These are phyloP conservation scores for Leccinum longicurvipes DNA, from an alignment of 768 basidiomycete species.

Conservation along the genomic window DNA sequence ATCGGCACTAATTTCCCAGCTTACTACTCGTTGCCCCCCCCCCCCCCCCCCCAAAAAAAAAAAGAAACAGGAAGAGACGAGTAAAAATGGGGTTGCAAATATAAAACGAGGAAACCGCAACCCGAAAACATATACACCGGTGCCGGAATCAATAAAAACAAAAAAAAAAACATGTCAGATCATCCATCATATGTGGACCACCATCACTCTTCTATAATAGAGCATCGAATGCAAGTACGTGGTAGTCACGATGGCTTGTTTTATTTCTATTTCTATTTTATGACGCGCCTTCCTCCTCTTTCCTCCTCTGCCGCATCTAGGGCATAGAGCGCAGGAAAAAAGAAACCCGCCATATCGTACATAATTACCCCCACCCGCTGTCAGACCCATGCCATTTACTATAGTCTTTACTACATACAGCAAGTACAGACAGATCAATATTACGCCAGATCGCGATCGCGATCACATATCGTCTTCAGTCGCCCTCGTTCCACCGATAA, in stretches of 20 bases:
- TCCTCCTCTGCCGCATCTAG: background rate
- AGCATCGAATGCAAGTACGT: constrained; percentile 1
- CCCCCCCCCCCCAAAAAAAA: background rate
- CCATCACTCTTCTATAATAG: background rate
- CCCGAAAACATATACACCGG: background rate
- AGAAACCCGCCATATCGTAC: constrained; percentile 19
- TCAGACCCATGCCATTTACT: constrained; percentile 1
- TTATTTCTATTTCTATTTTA: background rate
- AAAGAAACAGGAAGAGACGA: background rate
- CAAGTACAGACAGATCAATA: background rate
- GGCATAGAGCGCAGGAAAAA: constrained; percentile 27
- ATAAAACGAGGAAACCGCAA: background rate
- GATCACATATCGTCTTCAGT: background rate
- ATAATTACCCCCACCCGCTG: constrained; percentile 13
- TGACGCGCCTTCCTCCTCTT: background rate
- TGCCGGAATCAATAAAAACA: background rate
- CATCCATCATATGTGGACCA: constrained; percentile 12
- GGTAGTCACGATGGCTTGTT: constrained; percentile 15
- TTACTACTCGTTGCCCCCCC: background rate
- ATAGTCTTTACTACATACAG: background rate
- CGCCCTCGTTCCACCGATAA: constrained; percentile 18
- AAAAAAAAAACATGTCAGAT: constrained; percentile 2
- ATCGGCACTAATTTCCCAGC: background rate
- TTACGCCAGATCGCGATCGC: background rate
- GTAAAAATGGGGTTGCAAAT: background rate